phyloP scores from a whole-genome alignment of 805 yeast species.

The Cyberlindnera mrakii region DNA sequence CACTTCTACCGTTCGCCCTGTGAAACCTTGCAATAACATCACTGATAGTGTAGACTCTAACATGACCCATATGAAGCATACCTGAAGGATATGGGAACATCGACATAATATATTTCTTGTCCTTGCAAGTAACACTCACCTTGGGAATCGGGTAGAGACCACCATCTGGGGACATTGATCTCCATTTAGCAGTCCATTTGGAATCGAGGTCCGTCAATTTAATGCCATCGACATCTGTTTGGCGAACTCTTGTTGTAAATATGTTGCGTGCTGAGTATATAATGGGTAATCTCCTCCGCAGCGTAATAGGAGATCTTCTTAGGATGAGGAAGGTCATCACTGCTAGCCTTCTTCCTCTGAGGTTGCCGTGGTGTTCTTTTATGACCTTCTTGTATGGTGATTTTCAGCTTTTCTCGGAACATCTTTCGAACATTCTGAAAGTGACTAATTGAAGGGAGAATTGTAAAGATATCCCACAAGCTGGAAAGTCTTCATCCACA shows the following conservation, averaged over 20 bases:
- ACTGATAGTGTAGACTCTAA: constrained; percentile 86
- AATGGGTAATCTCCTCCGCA: too few relatives aligned
- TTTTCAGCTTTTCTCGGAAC: too few relatives aligned
- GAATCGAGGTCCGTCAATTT: constrained; percentile 28
- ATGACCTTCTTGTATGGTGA: too few relatives aligned
- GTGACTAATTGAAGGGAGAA: background rate
- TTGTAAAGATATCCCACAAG: background rate
- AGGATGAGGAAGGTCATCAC: too few relatives aligned
- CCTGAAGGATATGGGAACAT: constrained; percentile 99
- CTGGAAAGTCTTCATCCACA: background rate
- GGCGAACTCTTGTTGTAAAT: too few relatives aligned
- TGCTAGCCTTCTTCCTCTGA: too few relatives aligned
- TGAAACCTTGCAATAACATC: constrained; percentile 79
- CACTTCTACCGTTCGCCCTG: constrained; percentile 68
- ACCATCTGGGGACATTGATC: constrained; percentile 25
- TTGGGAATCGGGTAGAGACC: constrained; percentile 32
- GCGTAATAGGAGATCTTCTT: too few relatives aligned
- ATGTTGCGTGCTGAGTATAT: background rate
- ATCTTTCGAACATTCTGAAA: too few relatives aligned
- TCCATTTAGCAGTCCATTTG: constrained; percentile 53
- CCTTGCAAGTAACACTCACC: constrained; percentile 11
- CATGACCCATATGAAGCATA: constrained; percentile 85
- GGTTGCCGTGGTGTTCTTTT: too few relatives aligned
- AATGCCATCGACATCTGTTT: background rate
- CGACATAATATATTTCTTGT: constrained; percentile 59